These are phyloP conservation scores for Huntiella decipiens DNA, from an alignment of 2,329 filamentous ascomycete genomes.

Conservation along the genomic window DNA sequence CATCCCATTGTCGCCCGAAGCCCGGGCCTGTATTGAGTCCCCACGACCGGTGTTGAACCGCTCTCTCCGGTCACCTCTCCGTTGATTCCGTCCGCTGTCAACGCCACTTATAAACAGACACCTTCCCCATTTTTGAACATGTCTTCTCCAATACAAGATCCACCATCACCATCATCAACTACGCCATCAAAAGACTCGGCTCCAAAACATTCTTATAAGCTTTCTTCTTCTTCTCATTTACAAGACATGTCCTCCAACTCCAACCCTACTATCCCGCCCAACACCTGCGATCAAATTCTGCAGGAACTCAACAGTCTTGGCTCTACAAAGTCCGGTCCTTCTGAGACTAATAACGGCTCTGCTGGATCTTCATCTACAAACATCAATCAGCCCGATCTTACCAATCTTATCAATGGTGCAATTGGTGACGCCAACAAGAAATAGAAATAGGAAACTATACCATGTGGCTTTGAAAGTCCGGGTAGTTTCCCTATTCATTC, in stretches of 20 bases:
- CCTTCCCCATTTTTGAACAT: background rate
- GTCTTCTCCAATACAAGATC: too few species aligned
- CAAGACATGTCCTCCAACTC: conserved; percentile 3
- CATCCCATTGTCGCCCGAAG: too few species aligned
- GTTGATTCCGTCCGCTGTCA: too few species aligned
- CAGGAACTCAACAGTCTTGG: conserved; percentile 4
- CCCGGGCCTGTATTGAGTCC: too few species aligned
- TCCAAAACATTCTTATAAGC: background rate
- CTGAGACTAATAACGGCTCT: conserved; percentile 6
- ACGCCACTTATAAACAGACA: too few species aligned
- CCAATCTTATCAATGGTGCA: conserved; percentile 8
- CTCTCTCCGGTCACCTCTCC: too few species aligned
- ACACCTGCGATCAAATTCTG: conserved; percentile 9
- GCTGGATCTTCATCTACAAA: conserved; percentile 3
- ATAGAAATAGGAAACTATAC: too few species aligned
- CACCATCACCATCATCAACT: background rate
- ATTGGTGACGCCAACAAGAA: conserved; percentile 7
- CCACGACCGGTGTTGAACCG: too few species aligned
- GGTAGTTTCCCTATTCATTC: background rate
- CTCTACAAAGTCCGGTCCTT: background rate
- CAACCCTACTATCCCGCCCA: conserved; percentile 6
- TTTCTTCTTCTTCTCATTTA: background rate
- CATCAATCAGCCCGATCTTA: conserved; percentile 9
- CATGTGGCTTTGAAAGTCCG: background rate
- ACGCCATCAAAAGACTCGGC: too few species aligned